These are phyloP conservation scores for Fusarium beomiforme DNA, from an alignment of 2,329 filamentous ascomycete genomes.

Conservation along the genomic window DNA sequence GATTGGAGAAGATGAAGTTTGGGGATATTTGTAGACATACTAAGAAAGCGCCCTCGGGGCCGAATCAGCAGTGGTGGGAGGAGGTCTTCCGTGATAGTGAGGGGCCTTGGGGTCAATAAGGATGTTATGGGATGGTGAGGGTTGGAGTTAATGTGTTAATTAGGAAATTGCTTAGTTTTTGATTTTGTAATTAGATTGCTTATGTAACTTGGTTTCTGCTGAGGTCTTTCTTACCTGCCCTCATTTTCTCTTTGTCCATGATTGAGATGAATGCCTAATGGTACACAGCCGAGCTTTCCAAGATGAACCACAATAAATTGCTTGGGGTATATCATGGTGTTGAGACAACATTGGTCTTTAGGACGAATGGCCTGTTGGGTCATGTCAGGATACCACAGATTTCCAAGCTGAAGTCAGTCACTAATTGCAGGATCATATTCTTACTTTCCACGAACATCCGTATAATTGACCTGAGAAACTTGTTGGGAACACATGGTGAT, in stretches of 20 bases:
- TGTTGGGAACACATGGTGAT: too few species aligned
- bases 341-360: background rate
- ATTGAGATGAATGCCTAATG: too few species aligned
- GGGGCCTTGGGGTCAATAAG: background rate
- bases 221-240: too few species aligned
- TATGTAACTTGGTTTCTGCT: background rate
- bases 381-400: background rate
- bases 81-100: background rate
- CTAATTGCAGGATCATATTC: background rate
- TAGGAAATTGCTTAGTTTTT: background rate
- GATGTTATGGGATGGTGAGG: background rate
- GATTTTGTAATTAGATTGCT: background rate
- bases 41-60: background rate
- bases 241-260: too few species aligned
- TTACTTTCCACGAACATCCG: background rate
- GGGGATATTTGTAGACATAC: background rate
- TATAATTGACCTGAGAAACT: background rate
- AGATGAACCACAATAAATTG: background rate
- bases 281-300: background rate
- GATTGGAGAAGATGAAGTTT: background rate
- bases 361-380: background rate
- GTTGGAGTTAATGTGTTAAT: background rate
- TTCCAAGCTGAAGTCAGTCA: background rate
- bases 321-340: background rate
- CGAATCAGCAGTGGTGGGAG: constrained; percentile 2